Evolutionary conservation across 345 rosid genomes (phyloP), one percentile per base, ranked within the genome.

Genomic region (Lenwebbia sp.): DNA sequence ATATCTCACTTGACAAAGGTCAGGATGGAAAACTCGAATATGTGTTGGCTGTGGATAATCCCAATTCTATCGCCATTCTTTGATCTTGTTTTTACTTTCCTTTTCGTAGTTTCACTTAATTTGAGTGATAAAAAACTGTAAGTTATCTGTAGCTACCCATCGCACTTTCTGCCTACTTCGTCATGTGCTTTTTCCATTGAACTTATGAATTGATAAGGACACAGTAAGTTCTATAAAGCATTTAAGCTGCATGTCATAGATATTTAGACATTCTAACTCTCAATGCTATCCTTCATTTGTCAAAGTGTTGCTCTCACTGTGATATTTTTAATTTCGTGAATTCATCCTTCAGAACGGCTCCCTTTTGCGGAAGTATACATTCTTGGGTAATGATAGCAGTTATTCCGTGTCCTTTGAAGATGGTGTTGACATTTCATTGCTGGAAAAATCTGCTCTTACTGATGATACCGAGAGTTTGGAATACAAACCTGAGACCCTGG

Each of bases 311-410:
- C 33, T 62, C 84, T 89, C 76, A 54, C 85, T 41, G 57, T 17
- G 28, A 75, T 70, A 83, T 58, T 23, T 85, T 74, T 83, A 81
- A 84, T 56, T 54, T 85, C 4, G 41, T 86, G 54, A 85, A 54
- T 78, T 82, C 91, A 55, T 89, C 62, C 87, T 86, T 87, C 94
- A 97, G 99, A 97, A 94, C 90, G 98, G 98, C 83, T 93, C 89
- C 49, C 95, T 96, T 90, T 91, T 97, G 94, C 93, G 94, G 90
- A 95, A 94, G 90, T 92, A 93, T 90, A 91, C 92, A 51, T 95
- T 96, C 94, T 92, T 97, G 95, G 93, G 98, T 88, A 96, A 92
- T 83, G 98, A 94, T 86, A 96, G 99, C 93, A 95, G 98, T 92
- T 97, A 94, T 90, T 91, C 98, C 41, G 90, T 96, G 83, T 92